phyloP scores from a whole-genome alignment of 1,139 yeast genomes.

The Diutina scorzettiae region DNA sequence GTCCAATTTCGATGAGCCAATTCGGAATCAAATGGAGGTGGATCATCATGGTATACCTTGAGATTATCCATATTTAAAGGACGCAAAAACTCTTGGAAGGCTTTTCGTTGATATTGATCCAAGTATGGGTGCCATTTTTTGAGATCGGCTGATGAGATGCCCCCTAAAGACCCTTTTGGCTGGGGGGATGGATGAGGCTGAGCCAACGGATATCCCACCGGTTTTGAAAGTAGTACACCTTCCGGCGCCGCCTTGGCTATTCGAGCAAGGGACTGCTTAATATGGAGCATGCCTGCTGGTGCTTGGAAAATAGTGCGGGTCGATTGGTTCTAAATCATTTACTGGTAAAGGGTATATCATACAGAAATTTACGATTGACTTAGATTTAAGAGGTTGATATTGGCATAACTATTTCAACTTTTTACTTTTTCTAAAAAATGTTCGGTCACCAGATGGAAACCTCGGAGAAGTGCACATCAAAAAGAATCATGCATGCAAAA shows the following conservation, averaged over 20 bases:
- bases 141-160: slow-evolving; percentile 7
- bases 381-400: too few species aligned
- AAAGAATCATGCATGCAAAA: too few species aligned
- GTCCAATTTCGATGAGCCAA: slow-evolving; percentile 20
- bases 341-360: too few species aligned
- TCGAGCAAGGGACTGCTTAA: slow-evolving; percentile 2
- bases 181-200: neutral
- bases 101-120: slow-evolving; percentile 13
- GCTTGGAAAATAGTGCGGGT: too few species aligned
- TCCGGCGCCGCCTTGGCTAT: neutral
- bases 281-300: neutral
- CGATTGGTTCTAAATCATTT: too few species aligned
- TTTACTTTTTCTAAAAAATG: too few species aligned
- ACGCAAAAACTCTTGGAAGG: slow-evolving; percentile 23
- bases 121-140: slow-evolving; percentile 7
- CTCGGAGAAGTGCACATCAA: too few species aligned
- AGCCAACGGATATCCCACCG: neutral
- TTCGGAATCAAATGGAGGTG: slow-evolving; percentile 13
- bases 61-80: slow-evolving; percentile 26
- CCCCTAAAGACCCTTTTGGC: too few species aligned
- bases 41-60: slow-evolving; percentile 18
- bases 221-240: neutral
- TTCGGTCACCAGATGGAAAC: too few species aligned
- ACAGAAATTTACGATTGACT: too few species aligned
- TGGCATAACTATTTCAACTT: too few species aligned